These are phyloP conservation scores for Wickerhamomyces pijperi DNA, from an alignment of 805 yeast species.

Conservation along the genomic window DNA sequence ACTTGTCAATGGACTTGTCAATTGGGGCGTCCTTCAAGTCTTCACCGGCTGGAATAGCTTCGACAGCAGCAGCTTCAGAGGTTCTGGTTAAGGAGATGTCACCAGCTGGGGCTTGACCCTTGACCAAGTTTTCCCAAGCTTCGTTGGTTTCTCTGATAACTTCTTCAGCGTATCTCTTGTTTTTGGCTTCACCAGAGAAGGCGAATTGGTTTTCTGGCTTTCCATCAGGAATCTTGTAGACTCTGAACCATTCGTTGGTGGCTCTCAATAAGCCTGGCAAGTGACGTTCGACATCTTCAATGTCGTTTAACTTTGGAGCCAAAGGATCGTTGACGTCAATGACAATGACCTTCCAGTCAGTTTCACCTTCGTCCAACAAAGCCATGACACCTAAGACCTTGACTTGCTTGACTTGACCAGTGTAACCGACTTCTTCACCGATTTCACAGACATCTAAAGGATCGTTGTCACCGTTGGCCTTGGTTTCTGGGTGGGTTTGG, in stretches of 20 bases:
- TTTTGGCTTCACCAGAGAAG: conserved; percentile 88
- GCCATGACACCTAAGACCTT: conserved; percentile 94
- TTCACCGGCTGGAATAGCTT: conserved; percentile 46
- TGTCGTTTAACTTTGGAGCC: conserved; percentile 76
- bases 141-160: conserved; percentile 72
- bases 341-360: conserved; percentile 88
- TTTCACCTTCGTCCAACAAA: conserved; percentile 82
- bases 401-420: conserved; percentile 76
- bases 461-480: conserved; percentile 71
- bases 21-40: conserved; percentile 83
- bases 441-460: conserved; percentile 82
- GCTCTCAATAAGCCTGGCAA: conserved; percentile 91
- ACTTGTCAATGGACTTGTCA: conserved; percentile 92
- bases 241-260: conserved; percentile 96
- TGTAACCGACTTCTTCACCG: conserved; percentile 52
- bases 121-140: conserved; percentile 72
- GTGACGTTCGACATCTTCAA: conserved; percentile 81
- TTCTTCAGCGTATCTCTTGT: conserved; percentile 76
- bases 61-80: conserved; percentile 37
- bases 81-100: conserved; percentile 72
- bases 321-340: conserved; percentile 77
- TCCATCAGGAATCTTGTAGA: conserved; percentile 96
- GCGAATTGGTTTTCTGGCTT: conserved; percentile 95
- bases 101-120: conserved; percentile 50
- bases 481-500: conserved; percentile 53